Evolutionary conservation across 2,329 filamentous ascomycete genomes (phyloP).

Genomic region (Verticillium longisporum): DNA sequence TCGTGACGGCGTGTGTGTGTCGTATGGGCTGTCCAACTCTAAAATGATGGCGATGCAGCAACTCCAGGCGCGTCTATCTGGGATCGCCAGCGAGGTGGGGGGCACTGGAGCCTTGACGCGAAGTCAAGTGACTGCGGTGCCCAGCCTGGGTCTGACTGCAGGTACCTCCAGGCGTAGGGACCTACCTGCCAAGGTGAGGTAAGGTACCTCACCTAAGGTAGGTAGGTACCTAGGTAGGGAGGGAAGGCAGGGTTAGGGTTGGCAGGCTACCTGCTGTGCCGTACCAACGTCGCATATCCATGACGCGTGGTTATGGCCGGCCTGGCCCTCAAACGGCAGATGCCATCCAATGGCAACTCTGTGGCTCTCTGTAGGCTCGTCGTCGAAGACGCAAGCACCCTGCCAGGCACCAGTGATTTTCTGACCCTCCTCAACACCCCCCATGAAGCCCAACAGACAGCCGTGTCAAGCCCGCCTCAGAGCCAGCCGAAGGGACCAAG

Average conservation of each 20-base stretch:
- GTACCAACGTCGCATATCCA: neutral
- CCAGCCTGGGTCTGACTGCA: no score
- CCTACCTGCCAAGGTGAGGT: no score
- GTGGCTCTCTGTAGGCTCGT: neutral
- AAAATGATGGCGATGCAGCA: neutral
- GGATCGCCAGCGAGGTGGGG: neutral
- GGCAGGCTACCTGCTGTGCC: neutral
- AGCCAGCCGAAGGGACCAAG: no score
- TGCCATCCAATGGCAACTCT: neutral
- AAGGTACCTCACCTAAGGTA: no score
- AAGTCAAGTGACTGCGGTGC: conserved; percentile 7
- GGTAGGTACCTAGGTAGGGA: no score
- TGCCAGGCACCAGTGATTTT: neutral
- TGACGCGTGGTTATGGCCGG: neutral
- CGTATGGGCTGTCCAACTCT: neutral
- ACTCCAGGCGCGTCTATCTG: neutral
- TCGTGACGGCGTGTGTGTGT: neutral
- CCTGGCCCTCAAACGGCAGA: neutral
- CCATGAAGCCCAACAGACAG: neutral
- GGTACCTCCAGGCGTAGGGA: no score
- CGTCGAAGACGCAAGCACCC: neutral
- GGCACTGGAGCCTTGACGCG: conserved; percentile 3
- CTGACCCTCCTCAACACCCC: neutral
- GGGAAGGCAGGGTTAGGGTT: no score
- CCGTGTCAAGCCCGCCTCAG: no score